Evolutionary conservation across 2,329 filamentous ascomycete species (phyloP).

Genomic region (Knufia fluminis): DNA sequence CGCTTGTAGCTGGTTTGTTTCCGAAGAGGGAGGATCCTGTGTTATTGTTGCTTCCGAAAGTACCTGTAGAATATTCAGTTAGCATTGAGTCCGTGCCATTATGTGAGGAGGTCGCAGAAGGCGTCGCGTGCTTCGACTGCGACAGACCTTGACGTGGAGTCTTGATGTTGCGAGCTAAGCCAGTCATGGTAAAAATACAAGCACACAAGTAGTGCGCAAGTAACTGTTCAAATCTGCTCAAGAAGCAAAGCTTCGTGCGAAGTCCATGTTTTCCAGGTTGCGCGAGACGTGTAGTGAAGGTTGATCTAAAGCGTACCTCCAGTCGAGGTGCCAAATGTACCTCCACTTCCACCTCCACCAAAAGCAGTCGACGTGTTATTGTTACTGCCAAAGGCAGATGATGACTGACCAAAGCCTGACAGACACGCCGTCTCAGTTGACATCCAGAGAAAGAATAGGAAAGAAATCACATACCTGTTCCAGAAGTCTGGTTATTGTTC

Average conservation of each 20-base stretch:
- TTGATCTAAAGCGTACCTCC: constrained; percentile 6
- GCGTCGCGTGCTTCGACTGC: background rate
- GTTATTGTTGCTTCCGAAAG: constrained; percentile 14
- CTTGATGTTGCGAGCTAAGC: no score
- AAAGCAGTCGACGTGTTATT: constrained; percentile 20
- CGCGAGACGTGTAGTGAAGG: background rate
- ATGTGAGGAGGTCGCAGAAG: background rate
- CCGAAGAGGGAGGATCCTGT: constrained; percentile 17
- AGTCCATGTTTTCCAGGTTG: background rate
- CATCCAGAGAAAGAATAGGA: background rate
- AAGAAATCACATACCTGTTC: background rate
- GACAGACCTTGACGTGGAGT: background rate
- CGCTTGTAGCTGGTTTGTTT: constrained; percentile 18
- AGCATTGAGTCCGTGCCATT: background rate
- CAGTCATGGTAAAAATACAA: no score
- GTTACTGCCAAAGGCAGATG: constrained; percentile 20
- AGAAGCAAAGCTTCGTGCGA: no score
- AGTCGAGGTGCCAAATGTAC: constrained; percentile 14
- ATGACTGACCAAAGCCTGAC: constrained; percentile 16
- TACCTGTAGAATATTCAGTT: constrained; percentile 10
- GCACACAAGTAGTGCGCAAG: no score
- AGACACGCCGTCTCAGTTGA: constrained; percentile 10
- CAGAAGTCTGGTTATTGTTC: constrained; percentile 15
- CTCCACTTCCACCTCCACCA: constrained; percentile 12
- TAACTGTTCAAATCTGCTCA: no score